A percentile compares a stretch with the other conserved stretches of the same genome.
These are phyloP conservation scores for Penicillium janthinellum DNA, from an alignment of 2,329 filamentous ascomycete species.

Conservation along the genomic window DNA sequence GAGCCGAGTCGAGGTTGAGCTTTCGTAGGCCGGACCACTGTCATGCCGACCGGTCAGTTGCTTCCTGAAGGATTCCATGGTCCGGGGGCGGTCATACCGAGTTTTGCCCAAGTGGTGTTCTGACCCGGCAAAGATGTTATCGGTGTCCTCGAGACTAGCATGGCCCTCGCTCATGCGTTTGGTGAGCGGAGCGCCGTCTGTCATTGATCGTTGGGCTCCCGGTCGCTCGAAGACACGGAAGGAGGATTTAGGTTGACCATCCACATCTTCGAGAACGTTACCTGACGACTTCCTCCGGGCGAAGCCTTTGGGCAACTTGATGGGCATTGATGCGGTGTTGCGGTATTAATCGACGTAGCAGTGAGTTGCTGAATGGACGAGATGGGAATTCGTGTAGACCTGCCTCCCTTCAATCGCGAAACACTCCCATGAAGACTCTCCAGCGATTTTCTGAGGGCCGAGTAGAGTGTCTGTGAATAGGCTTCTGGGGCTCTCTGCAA, in stretches of 20 bases:
- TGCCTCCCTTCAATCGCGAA: constrained; percentile 6
- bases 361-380: background rate
- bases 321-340: constrained; percentile 48
- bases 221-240: constrained; percentile 59
- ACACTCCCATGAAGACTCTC: constrained; percentile 18
- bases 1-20: constrained; percentile 53
- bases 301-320: constrained; percentile 58
- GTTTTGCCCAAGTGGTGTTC: constrained; percentile 37
- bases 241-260: constrained; percentile 46
- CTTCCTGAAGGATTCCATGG: constrained; percentile 22
- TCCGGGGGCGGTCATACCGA: constrained; percentile 36
- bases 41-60: constrained; percentile 42
- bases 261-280: constrained; percentile 54
- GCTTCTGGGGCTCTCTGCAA: background rate
- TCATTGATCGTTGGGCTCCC: constrained; percentile 43
- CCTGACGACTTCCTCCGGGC: constrained; percentile 58
- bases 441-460: constrained; percentile 8
- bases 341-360: background rate
- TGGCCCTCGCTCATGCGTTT: constrained; percentile 39
- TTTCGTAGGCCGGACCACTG: constrained; percentile 53
- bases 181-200: constrained; percentile 40
- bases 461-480: background rate
- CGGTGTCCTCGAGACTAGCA: constrained; percentile 41
- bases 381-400: constrained; percentile 2
- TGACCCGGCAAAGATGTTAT: constrained; percentile 44